Evolutionary conservation across 306 rosid genomes (phyloP).

Genomic region (Pachyrhizus erosus): DNA sequence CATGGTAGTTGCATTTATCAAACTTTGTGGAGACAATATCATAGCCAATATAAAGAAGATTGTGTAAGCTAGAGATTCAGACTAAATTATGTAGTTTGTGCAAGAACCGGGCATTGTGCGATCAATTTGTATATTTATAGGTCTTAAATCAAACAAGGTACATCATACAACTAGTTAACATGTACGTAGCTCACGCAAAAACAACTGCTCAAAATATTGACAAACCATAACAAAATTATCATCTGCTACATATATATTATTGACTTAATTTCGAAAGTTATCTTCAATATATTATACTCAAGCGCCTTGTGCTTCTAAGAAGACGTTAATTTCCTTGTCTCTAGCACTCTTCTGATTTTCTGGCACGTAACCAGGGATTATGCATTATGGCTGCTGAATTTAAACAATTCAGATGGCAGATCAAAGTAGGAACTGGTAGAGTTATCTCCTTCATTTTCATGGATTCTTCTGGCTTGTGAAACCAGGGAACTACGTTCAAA

Average conservation of each 20-base stretch:
- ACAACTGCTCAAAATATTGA: neutral
- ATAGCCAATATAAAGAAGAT: neutral
- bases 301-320: neutral
- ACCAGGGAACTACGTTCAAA: neutral
- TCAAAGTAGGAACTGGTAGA: constrained; percentile 6
- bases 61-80: neutral
- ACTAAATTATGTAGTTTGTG: neutral
- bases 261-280: neutral
- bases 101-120: neutral
- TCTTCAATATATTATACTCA: neutral
- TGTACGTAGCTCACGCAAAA: neutral
- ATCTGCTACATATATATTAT: neutral
- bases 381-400: constrained; percentile 1
- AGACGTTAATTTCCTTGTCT: neutral
- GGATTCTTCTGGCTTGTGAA: neutral
- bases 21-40: neutral
- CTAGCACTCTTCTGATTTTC: neutral
- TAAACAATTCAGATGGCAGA: constrained; percentile 9
- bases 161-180: neutral
- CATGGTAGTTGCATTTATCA: neutral
- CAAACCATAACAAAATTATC: neutral
- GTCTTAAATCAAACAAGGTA: neutral
- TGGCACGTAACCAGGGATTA: neutral
- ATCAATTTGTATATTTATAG: neutral
- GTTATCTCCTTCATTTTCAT: neutral